These are phyloP conservation scores for Quercus phellos DNA, from an alignment of 331 rosid genomes.

Conservation along the genomic window DNA sequence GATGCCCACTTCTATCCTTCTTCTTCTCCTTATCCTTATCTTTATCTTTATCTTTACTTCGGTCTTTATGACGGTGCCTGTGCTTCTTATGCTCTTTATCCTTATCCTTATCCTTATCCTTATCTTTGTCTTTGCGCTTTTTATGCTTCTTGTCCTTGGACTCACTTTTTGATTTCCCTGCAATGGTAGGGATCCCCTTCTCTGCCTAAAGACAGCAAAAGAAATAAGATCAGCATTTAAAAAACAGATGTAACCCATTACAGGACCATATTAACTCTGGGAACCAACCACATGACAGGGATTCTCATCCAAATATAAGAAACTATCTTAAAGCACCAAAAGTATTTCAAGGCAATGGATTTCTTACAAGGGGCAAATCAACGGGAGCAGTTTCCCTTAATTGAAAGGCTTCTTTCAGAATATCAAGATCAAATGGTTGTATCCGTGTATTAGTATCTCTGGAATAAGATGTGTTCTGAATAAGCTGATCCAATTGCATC, in stretches of 20 bases:
- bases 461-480: constrained; percentile 56
- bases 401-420: constrained; percentile 86
- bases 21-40: constrained; percentile 91
- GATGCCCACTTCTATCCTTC: constrained; percentile 84
- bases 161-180: constrained; percentile 75
- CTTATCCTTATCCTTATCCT: constrained; percentile 83
- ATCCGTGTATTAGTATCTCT: constrained; percentile 72
- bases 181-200: constrained; percentile 77
- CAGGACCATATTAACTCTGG: neutral
- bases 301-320: constrained; percentile 10
- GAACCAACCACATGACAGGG: neutral
- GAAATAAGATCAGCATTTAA: neutral
- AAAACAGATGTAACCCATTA: neutral
- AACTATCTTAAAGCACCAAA: neutral
- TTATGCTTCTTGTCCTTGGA: constrained; percentile 92
- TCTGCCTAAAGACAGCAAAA: constrained; percentile 53
- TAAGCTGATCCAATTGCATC: constrained; percentile 94
- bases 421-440: constrained; percentile 77
- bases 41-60: constrained; percentile 87
- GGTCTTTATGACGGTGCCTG: constrained; percentile 78
- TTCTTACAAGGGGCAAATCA: constrained; percentile 79
- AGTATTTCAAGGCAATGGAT: constrained; percentile 8
- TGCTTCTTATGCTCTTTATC: constrained; percentile 94
- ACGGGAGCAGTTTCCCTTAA: constrained; percentile 71
- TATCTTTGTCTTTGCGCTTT: constrained; percentile 74